Base-by-base conservation (phyloP, 768 basidiomycete genomes). In the Boletus huronensis region DNA sequence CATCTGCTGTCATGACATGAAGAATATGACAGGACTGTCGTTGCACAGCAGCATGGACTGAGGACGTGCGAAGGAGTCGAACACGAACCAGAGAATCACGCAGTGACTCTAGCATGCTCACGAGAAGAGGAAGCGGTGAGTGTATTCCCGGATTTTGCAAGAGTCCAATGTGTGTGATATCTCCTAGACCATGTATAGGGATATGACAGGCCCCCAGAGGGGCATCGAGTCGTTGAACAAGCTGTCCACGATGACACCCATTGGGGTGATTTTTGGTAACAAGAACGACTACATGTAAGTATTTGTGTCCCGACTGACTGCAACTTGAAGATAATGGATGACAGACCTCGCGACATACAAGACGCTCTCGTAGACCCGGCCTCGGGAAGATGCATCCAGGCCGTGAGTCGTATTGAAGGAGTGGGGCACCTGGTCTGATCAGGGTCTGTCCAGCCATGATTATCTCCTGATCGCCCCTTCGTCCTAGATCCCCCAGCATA, bases 121-220 rank as follows among this genome's bases (percentile, higher is more conserved):
- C 77, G 79, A 21, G 76, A 84, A 40, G 82, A 88, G 63, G 86
- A 88, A 71, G 77, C 74, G 46, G 84, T 85, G 58, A 53, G 32
- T 14, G 80, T 70, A 8, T 34, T 25, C 10, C n/a, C 13, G 19
- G 49, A 6, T 26, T n/a, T 28, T 19, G 9, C 17, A n/a, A 3
- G 28, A 34, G n/a, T 16, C 7, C 43, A 32, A 53, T 40, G 17
- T 41, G 23, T 35, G 8, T 21, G 53, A 45, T 6, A 17, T 34
- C 31, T 25, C 28, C 25, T 47, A 85, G 84, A 78, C 77, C 1
- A 87, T 87, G 85, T 87, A 87, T 59, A 66, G 73, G 38, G 85
- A 87, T 52, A 65, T 68, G 25, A 77, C 80, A 5, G 85, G 84
- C 3, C 72, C 81, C 2, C 75, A 73, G 13, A 77, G 75, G 54